These are phyloP conservation scores for Citrus cavaleriei DNA, from an alignment of 345 rosid species.

Conservation along the genomic window DNA sequence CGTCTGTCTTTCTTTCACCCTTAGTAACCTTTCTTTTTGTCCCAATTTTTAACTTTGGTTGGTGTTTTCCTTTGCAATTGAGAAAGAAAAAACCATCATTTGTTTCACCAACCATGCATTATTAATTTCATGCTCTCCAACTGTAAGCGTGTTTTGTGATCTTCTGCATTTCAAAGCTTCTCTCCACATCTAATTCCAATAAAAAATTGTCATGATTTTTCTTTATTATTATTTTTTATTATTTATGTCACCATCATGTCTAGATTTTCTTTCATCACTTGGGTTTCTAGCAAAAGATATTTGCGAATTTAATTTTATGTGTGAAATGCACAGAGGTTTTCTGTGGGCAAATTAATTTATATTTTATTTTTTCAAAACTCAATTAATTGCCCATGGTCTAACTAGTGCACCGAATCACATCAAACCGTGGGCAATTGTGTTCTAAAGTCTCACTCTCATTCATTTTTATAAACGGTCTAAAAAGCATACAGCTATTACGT, in stretches of 20 bases:
- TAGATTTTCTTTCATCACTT: neutral
- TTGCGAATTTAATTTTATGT: neutral
- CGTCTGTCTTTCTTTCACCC: neutral
- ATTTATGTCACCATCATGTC: neutral
- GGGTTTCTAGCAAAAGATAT: neutral
- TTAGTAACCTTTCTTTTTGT: neutral
- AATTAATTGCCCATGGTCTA: too few relatives aligned
- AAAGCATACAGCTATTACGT: too few relatives aligned
- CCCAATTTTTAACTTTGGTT: conserved; percentile 2
- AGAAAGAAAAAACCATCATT: conserved; percentile 28
- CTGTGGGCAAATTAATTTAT: too few relatives aligned
- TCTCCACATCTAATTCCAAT: conserved; percentile 1
- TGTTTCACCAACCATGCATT: conserved; percentile 38
- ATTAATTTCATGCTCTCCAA: conserved; percentile 35
- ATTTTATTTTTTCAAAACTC: too few relatives aligned
- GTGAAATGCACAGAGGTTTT: neutral
- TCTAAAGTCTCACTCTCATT: too few relatives aligned
- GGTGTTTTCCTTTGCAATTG: conserved; percentile 16
- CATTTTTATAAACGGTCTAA: too few relatives aligned
- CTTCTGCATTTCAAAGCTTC: conserved; percentile 19
- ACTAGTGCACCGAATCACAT: too few relatives aligned
- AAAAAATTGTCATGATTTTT: neutral
- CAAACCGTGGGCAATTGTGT: too few relatives aligned
- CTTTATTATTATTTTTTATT: too few relatives aligned
- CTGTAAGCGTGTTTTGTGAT: conserved; percentile 22